phyloP scores from a whole-genome alignment of 352 stramenopile species.

The Globisporangium takayamanum region DNA sequence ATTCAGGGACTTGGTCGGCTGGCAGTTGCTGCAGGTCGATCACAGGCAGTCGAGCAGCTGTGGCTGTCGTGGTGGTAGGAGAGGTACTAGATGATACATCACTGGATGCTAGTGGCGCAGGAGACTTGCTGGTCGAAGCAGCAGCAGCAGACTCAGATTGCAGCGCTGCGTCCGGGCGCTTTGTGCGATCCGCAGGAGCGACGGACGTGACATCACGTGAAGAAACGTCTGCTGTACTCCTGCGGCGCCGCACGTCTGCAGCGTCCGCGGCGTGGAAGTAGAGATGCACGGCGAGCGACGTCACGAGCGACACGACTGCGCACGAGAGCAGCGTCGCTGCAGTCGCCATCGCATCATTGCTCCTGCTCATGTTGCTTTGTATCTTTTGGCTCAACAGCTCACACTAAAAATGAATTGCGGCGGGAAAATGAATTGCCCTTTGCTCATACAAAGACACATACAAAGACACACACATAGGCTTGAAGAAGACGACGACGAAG shows the following conservation, averaged over 20 bases:
- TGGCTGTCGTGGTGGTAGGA: too few relatives aligned
- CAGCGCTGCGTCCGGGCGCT: not conserved
- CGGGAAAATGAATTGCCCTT: not conserved
- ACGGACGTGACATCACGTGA: not conserved
- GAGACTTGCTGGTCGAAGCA: too few relatives aligned
- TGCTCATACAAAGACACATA: not conserved
- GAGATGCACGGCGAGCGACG: conserved; percentile 32
- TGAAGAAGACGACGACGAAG: not conserved
- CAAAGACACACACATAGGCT: not conserved
- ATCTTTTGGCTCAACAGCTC: not conserved
- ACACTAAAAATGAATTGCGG: conserved; percentile 5
- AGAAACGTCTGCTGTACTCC: too few relatives aligned
- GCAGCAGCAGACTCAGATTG: too few relatives aligned
- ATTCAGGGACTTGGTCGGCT: conserved; percentile 22
- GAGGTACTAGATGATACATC: not conserved
- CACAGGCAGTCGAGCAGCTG: conserved; percentile 1
- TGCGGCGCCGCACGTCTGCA: not conserved
- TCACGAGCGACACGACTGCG: conserved; percentile 25
- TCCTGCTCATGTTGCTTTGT: not conserved
- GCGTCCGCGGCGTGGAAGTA: conserved; percentile 19
- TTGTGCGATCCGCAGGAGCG: not conserved
- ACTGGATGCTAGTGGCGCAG: too few relatives aligned
- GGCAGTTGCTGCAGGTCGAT: conserved; percentile 25
- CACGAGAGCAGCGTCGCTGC: conserved; percentile 39
- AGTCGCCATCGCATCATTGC: conserved; percentile 11